Evolutionary conservation across 1,139 yeast genomes (phyloP), one percentile per base, ranked within the genome.

Genomic region (Candida smagusa): DNA sequence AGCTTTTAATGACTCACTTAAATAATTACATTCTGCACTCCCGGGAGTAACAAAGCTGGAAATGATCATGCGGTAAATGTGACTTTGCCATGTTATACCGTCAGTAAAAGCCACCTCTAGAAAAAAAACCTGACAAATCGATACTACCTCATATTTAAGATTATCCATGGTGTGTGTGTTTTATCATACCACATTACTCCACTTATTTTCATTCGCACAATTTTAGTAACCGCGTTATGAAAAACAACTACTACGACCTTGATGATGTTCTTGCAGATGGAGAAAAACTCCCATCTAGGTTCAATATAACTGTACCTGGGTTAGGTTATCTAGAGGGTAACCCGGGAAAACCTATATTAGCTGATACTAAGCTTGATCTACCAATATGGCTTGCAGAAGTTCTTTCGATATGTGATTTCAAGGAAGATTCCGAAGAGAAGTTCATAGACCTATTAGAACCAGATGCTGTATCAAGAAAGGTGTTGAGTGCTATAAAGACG

Each of bases 311-410:
- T 0, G 84, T 88, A 2, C 95, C 95, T 0, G 94, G 94, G 0
- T 64, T 90, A 19, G 97, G 96, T 3, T 88, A 84, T 53, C 68
- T 90, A n/a, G 90, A 85, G 50, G 94, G 92, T 5, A 81, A 83
- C 42, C 86, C 88, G 0, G 89, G 86, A 0, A 74, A 77, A 44
- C 69, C 79, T 45, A 72, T 86, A 12, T 65, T 68, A 39, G 72
- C 79, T 49, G 83, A 81, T 31, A 72, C 95, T 2, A 81, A 81
- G 51, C 56, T 88, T 4, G 94, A 86, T 42, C 68, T 92, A 30
- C 97, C 98, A 1, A 59, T 89, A 25, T 92, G 98, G 98, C 63
- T 92, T 33, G 95, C 96, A 0, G 82, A 81, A 46, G 75, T 85
- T 4, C 63, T 92, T 30, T 96, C 95, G 1, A 68, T 72, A 28